A percentile compares a stretch with the other conserved stretches of the same genome.
Conservation (phyloP, 176 grass and related monocot genomes). For the Bolboschoenus planiculmis region DNA sequence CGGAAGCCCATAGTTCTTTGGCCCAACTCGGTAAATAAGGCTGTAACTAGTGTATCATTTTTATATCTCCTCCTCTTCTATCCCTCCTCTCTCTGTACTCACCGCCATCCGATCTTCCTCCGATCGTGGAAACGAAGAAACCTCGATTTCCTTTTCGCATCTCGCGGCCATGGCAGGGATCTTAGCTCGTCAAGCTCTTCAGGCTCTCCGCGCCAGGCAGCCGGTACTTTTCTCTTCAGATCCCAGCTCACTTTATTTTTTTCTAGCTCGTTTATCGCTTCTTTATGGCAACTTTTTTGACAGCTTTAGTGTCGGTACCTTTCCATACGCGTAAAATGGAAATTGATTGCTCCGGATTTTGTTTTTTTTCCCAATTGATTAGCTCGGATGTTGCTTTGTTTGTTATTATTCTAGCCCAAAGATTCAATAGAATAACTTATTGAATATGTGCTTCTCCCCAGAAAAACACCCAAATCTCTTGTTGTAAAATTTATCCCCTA, state of each 20-base stretch:
- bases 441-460: neutral
- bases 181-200: slow-evolving; percentile 64
- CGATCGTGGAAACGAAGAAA: neutral
- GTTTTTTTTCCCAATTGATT: neutral
- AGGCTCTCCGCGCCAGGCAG: slow-evolving; percentile 61
- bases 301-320: neutral
- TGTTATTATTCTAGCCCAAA: neutral
- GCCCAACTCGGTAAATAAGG: neutral
- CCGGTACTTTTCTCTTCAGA: slow-evolving; percentile 30
- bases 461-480: neutral
- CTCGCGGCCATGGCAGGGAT: slow-evolving; percentile 55
- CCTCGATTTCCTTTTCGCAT: slow-evolving; percentile 15
- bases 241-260: neutral
- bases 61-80: neutral
- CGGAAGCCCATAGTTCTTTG: neutral
- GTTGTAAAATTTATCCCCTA: neutral
- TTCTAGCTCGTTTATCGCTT: slow-evolving; percentile 21
- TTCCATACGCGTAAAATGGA: neutral
- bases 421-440: neutral
- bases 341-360: neutral
- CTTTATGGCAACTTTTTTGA: neutral
- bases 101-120: neutral
- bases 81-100: slow-evolving; percentile 7
- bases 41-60: neutral
- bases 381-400: neutral